Evolutionary conservation across 176 grass and related monocot species (phyloP), one percentile per base, ranked within the genome.

Genomic region (Zea luxurians): DNA sequence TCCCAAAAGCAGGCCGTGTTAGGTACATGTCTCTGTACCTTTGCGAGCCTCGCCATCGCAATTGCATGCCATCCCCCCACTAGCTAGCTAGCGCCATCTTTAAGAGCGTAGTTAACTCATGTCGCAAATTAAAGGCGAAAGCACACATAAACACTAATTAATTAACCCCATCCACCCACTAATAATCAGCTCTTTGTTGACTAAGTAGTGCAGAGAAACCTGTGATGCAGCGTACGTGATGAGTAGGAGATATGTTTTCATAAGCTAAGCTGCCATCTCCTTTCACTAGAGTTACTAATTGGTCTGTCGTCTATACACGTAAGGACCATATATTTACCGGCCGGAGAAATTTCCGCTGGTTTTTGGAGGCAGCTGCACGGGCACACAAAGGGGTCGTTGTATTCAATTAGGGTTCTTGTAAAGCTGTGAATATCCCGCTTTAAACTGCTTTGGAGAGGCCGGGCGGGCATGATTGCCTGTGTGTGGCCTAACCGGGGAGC

Each of bases 1-100:
- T 84, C 64, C 82, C 72, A 81, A 81, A 84, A 89, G 82, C 42
- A 84, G 84, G 82, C 42, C 13, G 48, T 15, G 44, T 88, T 85
- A 85, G 87, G 71, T 81, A 72, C 48, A 71, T 50, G 86, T 84
- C 70, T 63, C 69, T 10, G 57, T 27, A 47, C 18, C 4, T 76
- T 81, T 88, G 48, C 34, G 66, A 64, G 60, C 15, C 54, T 76
- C 76, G 49, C 59, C 48, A 71, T 71, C 82, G 49, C 58, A 20
- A 66, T 80, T 76, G 65, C 27, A 27, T 27, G 27, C 48, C 76
- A 70, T 71, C 71, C 34, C 71, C 86, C 27, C 27, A 27, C 27
- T 27, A 27, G 27, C 27, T 27, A 27, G 84, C 82, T 76, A 75
- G 8, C 8, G 37, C 68, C 64, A 67, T 2, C 13, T 1, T n/a